Conservation (phyloP, 2,329 filamentous ascomycete species). For the Onygenales sp. region DNA sequence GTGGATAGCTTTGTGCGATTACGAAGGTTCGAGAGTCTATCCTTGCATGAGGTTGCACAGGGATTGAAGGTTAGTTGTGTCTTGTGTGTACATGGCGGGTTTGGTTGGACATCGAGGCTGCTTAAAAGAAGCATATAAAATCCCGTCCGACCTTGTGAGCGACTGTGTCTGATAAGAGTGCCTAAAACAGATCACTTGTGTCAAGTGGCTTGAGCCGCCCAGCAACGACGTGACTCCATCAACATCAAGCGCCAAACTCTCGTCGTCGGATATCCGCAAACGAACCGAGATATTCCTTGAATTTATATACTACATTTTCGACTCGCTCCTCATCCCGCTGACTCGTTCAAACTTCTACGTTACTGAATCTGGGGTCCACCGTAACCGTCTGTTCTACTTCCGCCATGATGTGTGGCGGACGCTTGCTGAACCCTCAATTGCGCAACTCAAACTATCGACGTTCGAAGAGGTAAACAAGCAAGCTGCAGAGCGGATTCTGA, state of each 20-base stretch:
- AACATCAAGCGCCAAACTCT: slow-evolving; percentile 43
- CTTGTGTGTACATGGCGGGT: background rate
- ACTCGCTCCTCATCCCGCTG: slow-evolving; percentile 81
- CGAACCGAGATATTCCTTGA: slow-evolving; percentile 71
- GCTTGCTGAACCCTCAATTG: slow-evolving; percentile 63
- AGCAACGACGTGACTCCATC: slow-evolving; percentile 23
- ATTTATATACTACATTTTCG: slow-evolving; percentile 85
- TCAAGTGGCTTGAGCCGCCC: slow-evolving; percentile 63
- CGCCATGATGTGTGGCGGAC: slow-evolving; percentile 84
- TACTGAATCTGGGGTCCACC: slow-evolving; percentile 75
- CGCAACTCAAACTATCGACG: slow-evolving; percentile 58
- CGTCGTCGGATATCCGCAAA: slow-evolving; percentile 63
- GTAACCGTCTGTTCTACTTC: slow-evolving; percentile 82
- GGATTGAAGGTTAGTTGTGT: slow-evolving; percentile 55
- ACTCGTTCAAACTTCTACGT: slow-evolving; percentile 86
- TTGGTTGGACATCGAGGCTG: too few relatives aligned
- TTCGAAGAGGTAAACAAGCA: slow-evolving; percentile 64
- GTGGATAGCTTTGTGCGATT: slow-evolving; percentile 71
- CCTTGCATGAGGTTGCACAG: slow-evolving; percentile 67
- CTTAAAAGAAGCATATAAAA: background rate
- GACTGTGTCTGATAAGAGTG: background rate
- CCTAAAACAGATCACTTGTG: slow-evolving; percentile 48
- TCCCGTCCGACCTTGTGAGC: background rate
- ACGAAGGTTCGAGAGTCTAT: slow-evolving; percentile 71
- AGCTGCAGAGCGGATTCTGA: slow-evolving; percentile 49